Evolutionary conservation across 73 alveolate species (phyloP), one percentile per base, ranked within the genome.

Genomic region (Paramecium pentaurelia): DNA sequence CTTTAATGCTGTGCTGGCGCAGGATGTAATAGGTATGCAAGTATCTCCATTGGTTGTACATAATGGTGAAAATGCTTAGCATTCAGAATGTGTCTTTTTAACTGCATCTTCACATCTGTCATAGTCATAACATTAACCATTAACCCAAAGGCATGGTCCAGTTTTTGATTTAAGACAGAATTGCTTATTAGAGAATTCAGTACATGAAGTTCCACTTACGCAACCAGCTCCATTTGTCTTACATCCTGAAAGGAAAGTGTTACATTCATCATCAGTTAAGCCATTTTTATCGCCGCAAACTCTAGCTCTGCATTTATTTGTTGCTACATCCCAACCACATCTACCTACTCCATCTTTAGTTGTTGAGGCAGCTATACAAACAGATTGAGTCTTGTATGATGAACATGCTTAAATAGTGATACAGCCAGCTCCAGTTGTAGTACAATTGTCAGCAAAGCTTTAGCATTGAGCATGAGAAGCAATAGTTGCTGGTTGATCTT

Each of bases 391-490:
- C 7, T 16, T 36, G 20, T 36, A 38, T 36, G 11, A 0, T 36
- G 30, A 0, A 20, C 88, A 75, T 75, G 68, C 5, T 37, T 70
- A 6, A n/a, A 42, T 36, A 32, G 68, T 22, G 12, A 75, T 75
- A 37, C 88, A 75, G 2, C 88, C 88, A 75, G 68, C 88, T 30
- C 88, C 88, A 42, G 38, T 75, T 11, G 88, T 75, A 2, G 60
- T 42, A 38, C 88, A 75, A n/a, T n/a, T 22, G 0, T 75, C 32
- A 75, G 32, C 8, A 42, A 75, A 75, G 6, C 8, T 54, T 12
- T 34, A 1, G n/a, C 88, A 75, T 30, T 12, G 8, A 9, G 22
- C 18, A 75, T 75, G 68, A 38, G 20, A 12, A 12, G 25, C n/a
- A n/a, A 36, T n/a, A 0, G 88, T 75, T 38, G 38, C 60, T 12